Evolutionary conservation across 2,329 filamentous ascomycete genomes (phyloP).

Genomic region (Blumeria hordei): DNA sequence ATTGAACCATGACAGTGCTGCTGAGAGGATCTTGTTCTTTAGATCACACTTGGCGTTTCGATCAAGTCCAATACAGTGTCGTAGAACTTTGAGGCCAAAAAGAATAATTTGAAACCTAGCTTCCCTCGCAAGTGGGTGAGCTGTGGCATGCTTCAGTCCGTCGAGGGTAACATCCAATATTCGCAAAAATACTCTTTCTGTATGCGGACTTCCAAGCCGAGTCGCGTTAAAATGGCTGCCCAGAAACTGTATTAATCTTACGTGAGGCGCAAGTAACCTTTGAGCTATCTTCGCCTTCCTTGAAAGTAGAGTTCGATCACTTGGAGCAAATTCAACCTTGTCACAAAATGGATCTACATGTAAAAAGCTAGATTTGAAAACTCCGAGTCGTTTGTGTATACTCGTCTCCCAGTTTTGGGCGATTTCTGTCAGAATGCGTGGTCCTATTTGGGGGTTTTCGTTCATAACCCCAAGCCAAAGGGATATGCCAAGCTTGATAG

Average conservation of each 20-base stretch:
- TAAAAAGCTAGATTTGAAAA: conserved; percentile 52
- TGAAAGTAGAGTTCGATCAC: conserved; percentile 49
- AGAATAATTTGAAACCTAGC: conserved; percentile 75
- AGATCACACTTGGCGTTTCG: conserved; percentile 48
- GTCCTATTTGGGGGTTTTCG: conserved; percentile 73
- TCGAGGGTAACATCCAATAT: conserved; percentile 58
- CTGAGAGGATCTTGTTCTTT: conserved; percentile 73
- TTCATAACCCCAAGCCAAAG: conserved; percentile 94
- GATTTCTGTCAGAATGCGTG: conserved; percentile 66
- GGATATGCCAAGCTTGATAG: conserved; percentile 84
- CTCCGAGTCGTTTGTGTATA: conserved; percentile 49
- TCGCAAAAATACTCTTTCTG: conserved; percentile 59
- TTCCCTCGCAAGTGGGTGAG: conserved; percentile 74
- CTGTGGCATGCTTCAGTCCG: conserved; percentile 42
- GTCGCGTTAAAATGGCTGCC: conserved; percentile 88
- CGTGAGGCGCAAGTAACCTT: conserved; percentile 66
- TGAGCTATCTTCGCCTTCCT: conserved; percentile 60
- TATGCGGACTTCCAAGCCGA: conserved; percentile 60
- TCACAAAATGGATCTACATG: conserved; percentile 75
- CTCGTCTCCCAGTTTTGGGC: conserved; percentile 78
- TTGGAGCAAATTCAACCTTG: conserved; percentile 80
- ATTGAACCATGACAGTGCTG: conserved; percentile 72
- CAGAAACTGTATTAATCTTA: conserved; percentile 67
- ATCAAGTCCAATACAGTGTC: conserved; percentile 42
- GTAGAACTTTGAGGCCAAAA: conserved; percentile 57